phyloP scores from a whole-genome alignment of 768 basidiomycete genomes.

The Leccinum variicolor region DNA sequence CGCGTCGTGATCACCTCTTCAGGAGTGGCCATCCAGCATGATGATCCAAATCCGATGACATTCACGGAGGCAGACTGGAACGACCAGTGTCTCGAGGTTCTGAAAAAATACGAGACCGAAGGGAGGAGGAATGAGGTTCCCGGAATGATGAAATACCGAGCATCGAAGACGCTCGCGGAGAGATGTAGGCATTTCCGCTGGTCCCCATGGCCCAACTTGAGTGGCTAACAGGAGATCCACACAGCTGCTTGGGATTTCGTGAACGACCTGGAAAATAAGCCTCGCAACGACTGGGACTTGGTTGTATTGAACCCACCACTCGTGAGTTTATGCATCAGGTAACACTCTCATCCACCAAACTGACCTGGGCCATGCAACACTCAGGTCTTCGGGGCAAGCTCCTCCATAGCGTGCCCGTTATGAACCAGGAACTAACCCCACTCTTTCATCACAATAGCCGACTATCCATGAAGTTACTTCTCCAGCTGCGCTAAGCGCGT shows the following conservation, averaged over 20 bases:
- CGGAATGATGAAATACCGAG: slow-evolving; percentile 43
- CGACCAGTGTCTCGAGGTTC: slow-evolving; percentile 34
- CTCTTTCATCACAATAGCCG: too few relatives aligned
- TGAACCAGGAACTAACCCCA: too few relatives aligned
- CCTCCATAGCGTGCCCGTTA: too few relatives aligned
- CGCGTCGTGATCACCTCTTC: slow-evolving; percentile 72
- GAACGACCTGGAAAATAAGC: slow-evolving; percentile 22
- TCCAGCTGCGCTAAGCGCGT: too few relatives aligned
- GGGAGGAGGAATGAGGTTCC: slow-evolving; percentile 41
- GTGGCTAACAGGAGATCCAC: too few relatives aligned
- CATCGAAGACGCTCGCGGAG: slow-evolving; percentile 69
- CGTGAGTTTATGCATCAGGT: slow-evolving; percentile 16
- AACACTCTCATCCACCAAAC: too few relatives aligned
- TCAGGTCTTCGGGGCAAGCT: too few relatives aligned
- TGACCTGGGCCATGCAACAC: not conserved
- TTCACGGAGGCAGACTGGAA: slow-evolving; percentile 46
- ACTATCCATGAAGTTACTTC: too few relatives aligned
- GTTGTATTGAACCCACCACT: slow-evolving; percentile 43
- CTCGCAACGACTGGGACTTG: too few relatives aligned
- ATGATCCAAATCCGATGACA: slow-evolving; percentile 21
- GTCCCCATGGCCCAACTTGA: too few relatives aligned
- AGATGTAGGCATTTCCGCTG: too few relatives aligned
- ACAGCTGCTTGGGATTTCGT: too few relatives aligned
- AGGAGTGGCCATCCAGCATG: slow-evolving; percentile 42
- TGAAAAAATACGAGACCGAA: slow-evolving; percentile 43